Percentiles rank a stretch among this genome's conserved stretches.
These are phyloP conservation scores for Alternaria arborescens DNA, from an alignment of 2,329 filamentous ascomycete species.

Conservation along the genomic window DNA sequence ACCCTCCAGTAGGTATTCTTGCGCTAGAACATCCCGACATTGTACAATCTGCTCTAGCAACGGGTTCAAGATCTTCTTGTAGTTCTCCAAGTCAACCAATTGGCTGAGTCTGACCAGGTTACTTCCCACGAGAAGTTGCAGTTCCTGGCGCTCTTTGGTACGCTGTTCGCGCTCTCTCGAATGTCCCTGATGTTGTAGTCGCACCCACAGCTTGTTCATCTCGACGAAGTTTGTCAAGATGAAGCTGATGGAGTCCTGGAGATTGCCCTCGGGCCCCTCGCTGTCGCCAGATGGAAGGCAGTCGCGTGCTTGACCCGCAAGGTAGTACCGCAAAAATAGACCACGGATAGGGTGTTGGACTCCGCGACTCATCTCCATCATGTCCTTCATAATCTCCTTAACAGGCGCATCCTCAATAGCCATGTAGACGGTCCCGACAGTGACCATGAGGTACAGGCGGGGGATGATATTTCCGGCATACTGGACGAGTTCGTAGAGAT, in stretches of 20 bases:
- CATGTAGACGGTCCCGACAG: conserved; percentile 99
- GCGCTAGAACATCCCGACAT: conserved; percentile 93
- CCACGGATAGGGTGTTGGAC: conserved; percentile 97
- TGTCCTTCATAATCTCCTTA: conserved; percentile 99
- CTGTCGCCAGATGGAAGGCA: conserved; percentile 80
- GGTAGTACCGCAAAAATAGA: conserved; percentile 93
- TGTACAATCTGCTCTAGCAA: conserved; percentile 97
- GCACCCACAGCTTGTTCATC: conserved; percentile 99
- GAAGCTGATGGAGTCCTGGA: conserved; percentile 98
- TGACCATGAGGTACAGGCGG: conserved; percentile 97
- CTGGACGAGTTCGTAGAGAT: conserved; percentile 96
- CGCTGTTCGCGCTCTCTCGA: conserved; percentile 92
- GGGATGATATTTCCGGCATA: conserved; percentile 99
- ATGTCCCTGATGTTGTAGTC: conserved; percentile 95
- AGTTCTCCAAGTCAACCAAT: conserved; percentile 91
- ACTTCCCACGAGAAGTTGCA: conserved; percentile 94
- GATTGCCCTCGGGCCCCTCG: conserved; percentile 92
- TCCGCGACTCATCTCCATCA: conserved; percentile 99
- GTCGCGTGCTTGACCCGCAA: conserved; percentile 93
- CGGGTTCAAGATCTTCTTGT: conserved; percentile 90
- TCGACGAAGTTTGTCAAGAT: conserved; percentile 98
- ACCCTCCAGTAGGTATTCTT: conserved; percentile 94
- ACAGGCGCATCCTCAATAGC: conserved; percentile 96
- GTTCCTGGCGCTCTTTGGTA: conserved; percentile 91
- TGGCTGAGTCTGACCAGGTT: conserved; percentile 96